Percentiles rank a stretch among this genome's conserved stretches.
Conservation (phyloP, 1,284 basidiomycete species). For the Porogramme epimiltina region DNA sequence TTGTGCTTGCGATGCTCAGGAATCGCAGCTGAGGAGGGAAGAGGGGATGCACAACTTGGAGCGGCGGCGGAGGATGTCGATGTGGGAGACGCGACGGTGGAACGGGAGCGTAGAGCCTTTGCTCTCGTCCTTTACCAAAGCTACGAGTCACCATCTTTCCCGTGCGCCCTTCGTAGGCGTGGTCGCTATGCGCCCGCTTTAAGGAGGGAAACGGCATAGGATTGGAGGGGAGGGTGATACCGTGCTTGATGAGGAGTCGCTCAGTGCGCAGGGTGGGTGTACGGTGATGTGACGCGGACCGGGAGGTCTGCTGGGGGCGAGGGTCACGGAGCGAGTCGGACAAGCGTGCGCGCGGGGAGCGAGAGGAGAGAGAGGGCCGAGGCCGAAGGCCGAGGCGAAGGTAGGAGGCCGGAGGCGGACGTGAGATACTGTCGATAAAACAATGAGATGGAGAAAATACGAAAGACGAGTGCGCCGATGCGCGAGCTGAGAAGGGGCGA, state of each 20-base stretch:
- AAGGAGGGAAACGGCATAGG: constrained; percentile 26
- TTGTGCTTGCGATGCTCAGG: background rate
- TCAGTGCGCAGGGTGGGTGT: background rate
- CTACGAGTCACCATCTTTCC: background rate
- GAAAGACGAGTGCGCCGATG: too few relatives aligned
- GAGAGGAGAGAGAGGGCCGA: too few relatives aligned
- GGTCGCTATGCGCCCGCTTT: constrained; percentile 18
- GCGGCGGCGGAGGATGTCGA: constrained; percentile 25
- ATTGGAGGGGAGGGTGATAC: constrained; percentile 32
- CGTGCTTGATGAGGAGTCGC: constrained; percentile 10
- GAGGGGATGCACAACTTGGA: constrained; percentile 26
- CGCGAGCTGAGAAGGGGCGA: too few relatives aligned
- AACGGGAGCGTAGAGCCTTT: background rate
- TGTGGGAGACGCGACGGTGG: constrained; percentile 17
- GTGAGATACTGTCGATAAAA: too few relatives aligned
- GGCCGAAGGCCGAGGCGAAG: too few relatives aligned
- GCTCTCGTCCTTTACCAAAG: background rate
- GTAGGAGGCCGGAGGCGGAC: too few relatives aligned
- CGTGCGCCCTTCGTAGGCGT: background rate
- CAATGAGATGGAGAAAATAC: too few relatives aligned
- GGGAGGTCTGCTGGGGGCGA: too few relatives aligned
- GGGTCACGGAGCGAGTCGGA: too few relatives aligned
- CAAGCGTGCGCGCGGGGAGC: too few relatives aligned
- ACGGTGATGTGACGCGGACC: too few relatives aligned
- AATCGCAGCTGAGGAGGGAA: constrained; percentile 24